Conservation (phyloP, 495 filamentous ascomycete species). For the Aspergillus asperescens region DNA sequence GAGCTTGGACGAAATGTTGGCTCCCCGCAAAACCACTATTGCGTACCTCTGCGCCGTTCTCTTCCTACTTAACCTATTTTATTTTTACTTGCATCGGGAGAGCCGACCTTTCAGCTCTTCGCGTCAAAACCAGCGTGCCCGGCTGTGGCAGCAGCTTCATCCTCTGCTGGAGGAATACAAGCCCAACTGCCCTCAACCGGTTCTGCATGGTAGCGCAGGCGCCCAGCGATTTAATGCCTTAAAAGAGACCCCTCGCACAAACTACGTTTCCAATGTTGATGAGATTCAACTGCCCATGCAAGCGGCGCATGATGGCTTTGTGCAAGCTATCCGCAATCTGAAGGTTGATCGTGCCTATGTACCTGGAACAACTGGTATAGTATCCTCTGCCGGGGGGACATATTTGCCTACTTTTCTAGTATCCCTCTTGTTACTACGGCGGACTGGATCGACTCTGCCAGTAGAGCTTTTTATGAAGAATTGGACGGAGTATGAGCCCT, state of each 20-base stretch:
- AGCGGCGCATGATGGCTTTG: conserved; percentile 29
- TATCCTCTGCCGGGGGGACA: conserved; percentile 33
- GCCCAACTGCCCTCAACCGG: conserved; percentile 17
- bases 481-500: conserved; percentile 32
- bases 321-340: conserved; percentile 24
- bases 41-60: too few relatives aligned
- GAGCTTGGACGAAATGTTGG: too few relatives aligned
- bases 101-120: too few relatives aligned
- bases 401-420: conserved; percentile 35
- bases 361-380: conserved; percentile 38
- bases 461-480: conserved; percentile 47
- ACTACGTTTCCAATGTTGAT: conserved; percentile 18
- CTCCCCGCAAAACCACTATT: too few relatives aligned
- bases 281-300: conserved; percentile 21
- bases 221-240: conserved; percentile 16
- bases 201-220: conserved; percentile 9
- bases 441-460: conserved; percentile 42
- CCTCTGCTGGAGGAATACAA: conserved; percentile 18
- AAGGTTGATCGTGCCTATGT: too few relatives aligned
- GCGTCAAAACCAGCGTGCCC: not conserved
- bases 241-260: conserved; percentile 10
- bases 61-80: too few relatives aligned
- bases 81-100: too few relatives aligned
- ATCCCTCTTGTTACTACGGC: conserved; percentile 42
- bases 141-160: conserved; percentile 14